Evolutionary conservation across 140 eudicot genomes (phyloP).

Genomic region (Anethum foeniculum): DNA sequence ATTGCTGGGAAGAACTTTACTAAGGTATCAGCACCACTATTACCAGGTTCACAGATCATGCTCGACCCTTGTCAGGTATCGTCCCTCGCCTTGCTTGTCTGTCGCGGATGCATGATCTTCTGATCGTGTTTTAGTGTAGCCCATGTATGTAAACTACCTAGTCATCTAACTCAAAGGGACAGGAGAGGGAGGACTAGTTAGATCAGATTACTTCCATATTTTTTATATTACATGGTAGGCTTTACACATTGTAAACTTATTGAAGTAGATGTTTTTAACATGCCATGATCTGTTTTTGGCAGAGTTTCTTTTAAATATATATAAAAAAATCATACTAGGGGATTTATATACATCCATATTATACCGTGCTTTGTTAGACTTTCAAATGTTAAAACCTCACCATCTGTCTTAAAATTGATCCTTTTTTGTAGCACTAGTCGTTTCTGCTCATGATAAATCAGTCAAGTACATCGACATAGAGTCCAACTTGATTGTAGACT

Average conservation of each 20-base stretch:
- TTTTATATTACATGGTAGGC: background rate
- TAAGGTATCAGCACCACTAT: background rate
- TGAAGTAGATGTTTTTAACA: background rate
- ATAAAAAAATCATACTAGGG: background rate
- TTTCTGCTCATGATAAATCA: background rate
- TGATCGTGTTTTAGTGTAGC: background rate
- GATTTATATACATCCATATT: background rate
- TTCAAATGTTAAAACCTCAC: background rate
- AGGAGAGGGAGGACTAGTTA: background rate
- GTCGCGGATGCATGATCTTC: background rate
- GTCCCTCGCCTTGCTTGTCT: background rate
- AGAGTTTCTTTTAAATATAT: background rate
- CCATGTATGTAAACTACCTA: background rate
- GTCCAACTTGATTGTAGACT: background rate
- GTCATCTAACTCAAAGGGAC: constrained; percentile 4
- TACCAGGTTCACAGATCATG: background rate
- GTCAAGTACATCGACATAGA: too few relatives aligned
- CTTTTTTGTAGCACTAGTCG: background rate
- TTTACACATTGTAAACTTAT: constrained; percentile 2
- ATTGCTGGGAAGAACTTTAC: constrained; percentile 5
- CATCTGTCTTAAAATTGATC: background rate
- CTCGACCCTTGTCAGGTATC: background rate
- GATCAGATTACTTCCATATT: background rate
- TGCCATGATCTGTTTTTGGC: background rate
- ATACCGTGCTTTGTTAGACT: background rate